Base-by-base conservation (phyloP, 2,329 filamentous ascomycete genomes). In the Lasiodiplodia gonubiensis region DNA sequence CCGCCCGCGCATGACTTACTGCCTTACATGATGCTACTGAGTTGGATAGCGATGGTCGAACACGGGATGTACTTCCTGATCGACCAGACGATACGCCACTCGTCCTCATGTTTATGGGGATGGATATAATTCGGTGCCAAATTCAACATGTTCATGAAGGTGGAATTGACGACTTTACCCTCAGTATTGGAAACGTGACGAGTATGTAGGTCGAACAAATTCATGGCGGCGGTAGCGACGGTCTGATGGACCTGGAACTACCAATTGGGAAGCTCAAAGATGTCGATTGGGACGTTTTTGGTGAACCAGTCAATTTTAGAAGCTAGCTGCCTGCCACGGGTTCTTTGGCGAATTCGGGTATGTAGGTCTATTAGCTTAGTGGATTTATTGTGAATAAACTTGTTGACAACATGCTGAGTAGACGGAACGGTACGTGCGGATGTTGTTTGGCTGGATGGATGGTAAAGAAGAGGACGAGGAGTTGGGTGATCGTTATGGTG, bases 221-320 rank as follows among this genome's bases (percentile, higher is more conserved):
- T 46, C 7, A 60, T 46, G 21, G 55, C 55, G 14, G 48, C 11
- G 3, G 39, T 46, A 7, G 48, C n/a, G 23, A 30, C 23, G 8
- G 37, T 46, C 8, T 46, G 23, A 8, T 23, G 16, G 3, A 14
- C 10, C 11, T 5, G 16, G 39, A n/a, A 23, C 23, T 30, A 33
- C 23, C 55, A 48, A 25, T 18, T 30, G 3, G 37, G 23, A 12
- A 60, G 55, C 21, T 60, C 55, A 25, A 60, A 30, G 16, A 60
- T 46, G 25, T 60, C 55, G n/a, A 60, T 18, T 14, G 55, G 55
- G 4, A 60, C 2, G 12, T 60, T 37, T 10, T 33, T 30, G 21
- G 55, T 60, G 23, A 60, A n/a, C n/a, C n/a, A n/a, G n/a, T n/a
- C n/a, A n/a, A 39, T 60, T 60, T 37, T 37, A 48, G 16, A 60